Evolutionary conservation across 371 early-diverging fungal genomes (phyloP).

Genomic region (Amoeboaphelidium occidentale): DNA sequence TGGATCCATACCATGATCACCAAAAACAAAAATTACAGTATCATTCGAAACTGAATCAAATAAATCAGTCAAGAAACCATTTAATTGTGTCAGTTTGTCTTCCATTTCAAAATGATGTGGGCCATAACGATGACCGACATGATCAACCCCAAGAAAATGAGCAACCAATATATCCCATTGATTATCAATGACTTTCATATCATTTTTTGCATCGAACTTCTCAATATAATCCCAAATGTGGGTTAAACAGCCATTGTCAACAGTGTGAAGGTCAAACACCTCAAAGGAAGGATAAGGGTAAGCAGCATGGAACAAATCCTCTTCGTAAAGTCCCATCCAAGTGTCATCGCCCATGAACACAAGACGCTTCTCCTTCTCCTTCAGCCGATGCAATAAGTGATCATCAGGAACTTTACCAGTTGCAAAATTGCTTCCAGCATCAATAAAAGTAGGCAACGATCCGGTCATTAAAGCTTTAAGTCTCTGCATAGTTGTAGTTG

Average conservation of each 20-base stretch:
- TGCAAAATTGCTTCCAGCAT: slow-evolving; percentile 79
- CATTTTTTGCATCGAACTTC: slow-evolving; percentile 13
- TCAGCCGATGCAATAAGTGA: slow-evolving; percentile 43
- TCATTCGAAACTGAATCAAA: slow-evolving; percentile 47
- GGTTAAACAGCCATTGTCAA: slow-evolving; percentile 54
- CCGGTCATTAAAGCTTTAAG: slow-evolving; percentile 77
- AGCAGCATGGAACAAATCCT: slow-evolving; percentile 16
- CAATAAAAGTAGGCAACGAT: slow-evolving; percentile 72
- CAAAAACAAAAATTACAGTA: slow-evolving; percentile 74
- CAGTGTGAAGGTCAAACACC: slow-evolving; percentile 77
- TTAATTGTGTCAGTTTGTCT: slow-evolving; percentile 53
- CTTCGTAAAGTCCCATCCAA: slow-evolving; percentile 62
- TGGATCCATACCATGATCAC: slow-evolving; percentile 97
- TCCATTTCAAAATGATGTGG: slow-evolving; percentile 69
- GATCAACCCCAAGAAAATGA: slow-evolving; percentile 88
- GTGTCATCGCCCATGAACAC: slow-evolving; percentile 90
- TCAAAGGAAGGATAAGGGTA: slow-evolving; percentile 58
- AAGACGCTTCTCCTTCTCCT: slow-evolving; percentile 20
- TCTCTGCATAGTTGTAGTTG: slow-evolving; percentile 86
- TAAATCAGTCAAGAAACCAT: slow-evolving; percentile 38
- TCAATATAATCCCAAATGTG: slow-evolving; percentile 12
- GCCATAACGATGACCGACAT: slow-evolving; percentile 79
- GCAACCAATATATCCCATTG: slow-evolving; percentile 56
- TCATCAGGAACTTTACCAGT: slow-evolving; percentile 57
- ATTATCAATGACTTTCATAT: slow-evolving; percentile 9